Evolutionary conservation across 2,329 filamentous ascomycete genomes (phyloP).

Genomic region (Pyrenophora seminiperda): DNA sequence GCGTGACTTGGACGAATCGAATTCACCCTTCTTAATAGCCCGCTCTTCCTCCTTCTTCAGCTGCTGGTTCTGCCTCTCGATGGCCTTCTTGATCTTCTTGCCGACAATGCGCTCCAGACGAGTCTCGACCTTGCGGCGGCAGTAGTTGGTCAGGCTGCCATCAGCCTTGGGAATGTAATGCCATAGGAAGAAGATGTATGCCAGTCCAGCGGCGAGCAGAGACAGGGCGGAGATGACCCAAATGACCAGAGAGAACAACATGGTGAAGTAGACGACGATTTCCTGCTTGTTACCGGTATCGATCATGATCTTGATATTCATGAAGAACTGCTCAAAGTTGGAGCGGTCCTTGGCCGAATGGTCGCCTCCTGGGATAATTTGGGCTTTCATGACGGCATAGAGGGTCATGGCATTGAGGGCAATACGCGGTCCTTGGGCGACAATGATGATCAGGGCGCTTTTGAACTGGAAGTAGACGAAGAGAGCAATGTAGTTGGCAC

Average conservation of each 20-base stretch:
- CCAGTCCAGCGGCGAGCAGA: conserved; percentile 73
- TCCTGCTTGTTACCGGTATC: conserved; percentile 72
- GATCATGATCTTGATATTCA: conserved; percentile 77
- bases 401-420: conserved; percentile 89
- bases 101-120: conserved; percentile 83
- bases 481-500: conserved; percentile 84
- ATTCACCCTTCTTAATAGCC: conserved; percentile 54
- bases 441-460: conserved; percentile 80
- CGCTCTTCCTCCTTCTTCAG: conserved; percentile 51
- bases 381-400: conserved; percentile 78
- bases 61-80: conserved; percentile 73
- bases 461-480: conserved; percentile 88
- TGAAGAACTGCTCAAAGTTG: conserved; percentile 75
- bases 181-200: conserved; percentile 89
- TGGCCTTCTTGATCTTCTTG: conserved; percentile 83
- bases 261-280: conserved; percentile 81
- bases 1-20: conserved; percentile 30
- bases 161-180: conserved; percentile 86
- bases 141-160: conserved; percentile 81
- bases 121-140: conserved; percentile 87
- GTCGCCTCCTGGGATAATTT: conserved; percentile 68
- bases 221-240: conserved; percentile 82
- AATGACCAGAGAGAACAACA: conserved; percentile 88
- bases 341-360: conserved; percentile 64
- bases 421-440: conserved; percentile 91